Base-by-base conservation (phyloP, 2,329 filamentous ascomycete species). In the Rutstroemia sp. region DNA sequence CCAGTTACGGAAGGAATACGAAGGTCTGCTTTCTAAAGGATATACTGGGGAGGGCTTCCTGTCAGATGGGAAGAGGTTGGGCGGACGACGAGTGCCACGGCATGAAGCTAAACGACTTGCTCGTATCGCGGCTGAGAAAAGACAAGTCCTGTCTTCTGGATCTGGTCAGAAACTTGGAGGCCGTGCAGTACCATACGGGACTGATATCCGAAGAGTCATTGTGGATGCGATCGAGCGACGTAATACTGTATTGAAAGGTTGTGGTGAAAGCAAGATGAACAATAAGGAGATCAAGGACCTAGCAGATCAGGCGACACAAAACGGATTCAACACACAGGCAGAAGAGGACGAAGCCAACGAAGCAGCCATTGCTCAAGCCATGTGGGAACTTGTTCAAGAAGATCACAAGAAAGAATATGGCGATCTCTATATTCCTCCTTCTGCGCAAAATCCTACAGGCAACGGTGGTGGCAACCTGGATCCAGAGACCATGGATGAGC, bases 1-100 rank as follows among this genome's bases (percentile, higher is more conserved):
- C 64, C 87, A 95, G 68, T 80, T 96, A 4, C 84, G 92, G 19
- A 88, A 92, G 57, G 92, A 96, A 72, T 86, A 92, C 65, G 82
- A 91, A 65, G 82, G 83, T 2, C 78, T 96, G 6, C 68, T 84
- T 10, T 75, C 83, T 57, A 94, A 92, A 68, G 92, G 92, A 17
- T 96, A 92, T 67, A 95, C 89, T 0, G 92, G 92, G 12, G 91
- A 96, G 71, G 88, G 88, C 0, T 96, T 96, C 72, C 74, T 96
- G 30, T 85, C 86, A 0, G 75, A 86, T 34, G 92, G 92, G 1
- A 81, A 83, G 16, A 81, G 81, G 10, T 78, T 96, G 0, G 92
- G 92, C 54, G 88, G 87, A 2, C 73, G 73, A 57, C 72, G 70
- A 44, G 77, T 89, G n/a, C 82, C 88, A 1, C 74, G 81, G 57